These are phyloP conservation scores for Ophidiomyces ophidiicola DNA, from an alignment of 2,329 filamentous ascomycete species.

Conservation along the genomic window DNA sequence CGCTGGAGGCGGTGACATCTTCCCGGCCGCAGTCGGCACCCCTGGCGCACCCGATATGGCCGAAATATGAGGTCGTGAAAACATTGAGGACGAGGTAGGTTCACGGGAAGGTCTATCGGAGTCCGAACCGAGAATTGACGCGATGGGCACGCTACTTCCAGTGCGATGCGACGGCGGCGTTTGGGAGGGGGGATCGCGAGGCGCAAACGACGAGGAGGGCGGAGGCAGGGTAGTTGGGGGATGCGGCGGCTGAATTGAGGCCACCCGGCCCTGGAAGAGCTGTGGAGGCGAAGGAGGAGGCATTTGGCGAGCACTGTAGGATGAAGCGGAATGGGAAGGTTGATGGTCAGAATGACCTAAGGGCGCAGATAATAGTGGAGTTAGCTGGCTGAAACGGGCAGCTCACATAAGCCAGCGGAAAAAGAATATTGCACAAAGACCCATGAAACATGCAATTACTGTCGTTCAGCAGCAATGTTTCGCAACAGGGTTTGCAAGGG, in stretches of 20 bases:
- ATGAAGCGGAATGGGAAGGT: slow-evolving; percentile 23
- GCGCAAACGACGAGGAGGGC: slow-evolving; percentile 30
- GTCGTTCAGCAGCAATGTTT: background rate
- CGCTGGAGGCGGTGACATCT: slow-evolving; percentile 34
- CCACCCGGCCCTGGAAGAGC: slow-evolving; percentile 33
- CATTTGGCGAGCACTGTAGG: slow-evolving; percentile 36
- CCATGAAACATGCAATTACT: background rate
- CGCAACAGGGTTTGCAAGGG: background rate
- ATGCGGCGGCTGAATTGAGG: slow-evolving; percentile 30
- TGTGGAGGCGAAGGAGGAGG: slow-evolving; percentile 41
- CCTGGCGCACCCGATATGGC: slow-evolving; percentile 22
- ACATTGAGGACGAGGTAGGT: slow-evolving; percentile 33
- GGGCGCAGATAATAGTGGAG: background rate
- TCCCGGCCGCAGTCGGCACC: slow-evolving; percentile 23
- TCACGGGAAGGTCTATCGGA: slow-evolving; percentile 37
- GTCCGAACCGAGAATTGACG: slow-evolving; percentile 54
- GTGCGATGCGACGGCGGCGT: slow-evolving; percentile 39
- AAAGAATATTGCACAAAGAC: background rate
- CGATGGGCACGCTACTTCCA: slow-evolving; percentile 59
- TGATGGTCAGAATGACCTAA: slow-evolving; percentile 15
- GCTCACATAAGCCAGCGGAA: background rate
- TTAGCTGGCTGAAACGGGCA: slow-evolving; percentile 1
- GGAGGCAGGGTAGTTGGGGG: slow-evolving; percentile 27
- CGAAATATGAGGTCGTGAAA: slow-evolving; percentile 28
- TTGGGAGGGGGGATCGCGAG: slow-evolving; percentile 44